These are phyloP conservation scores for Ogataea polymorpha DNA, from an alignment of 805 yeast species.

Conservation along the genomic window DNA sequence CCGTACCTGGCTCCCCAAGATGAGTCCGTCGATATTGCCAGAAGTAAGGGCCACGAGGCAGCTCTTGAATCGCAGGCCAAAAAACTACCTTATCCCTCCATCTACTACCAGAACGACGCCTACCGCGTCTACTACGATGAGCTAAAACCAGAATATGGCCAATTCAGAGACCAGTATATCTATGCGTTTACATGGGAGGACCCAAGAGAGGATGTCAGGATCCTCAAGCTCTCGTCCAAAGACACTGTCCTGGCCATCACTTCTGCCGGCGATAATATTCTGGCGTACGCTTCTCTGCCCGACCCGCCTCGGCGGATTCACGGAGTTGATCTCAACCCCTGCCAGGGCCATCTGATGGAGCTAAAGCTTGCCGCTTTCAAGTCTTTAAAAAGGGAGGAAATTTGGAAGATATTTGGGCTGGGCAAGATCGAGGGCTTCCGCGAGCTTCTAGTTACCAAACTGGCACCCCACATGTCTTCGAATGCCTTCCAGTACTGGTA, in stretches of 20 bases:
- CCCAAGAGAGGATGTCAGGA: constrained; percentile 73
- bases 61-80: constrained; percentile 59
- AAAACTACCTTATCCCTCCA: constrained; percentile 74
- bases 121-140: constrained; percentile 84
- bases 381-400: constrained; percentile 50
- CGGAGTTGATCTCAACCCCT: constrained; percentile 82
- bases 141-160: constrained; percentile 59
- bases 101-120: constrained; percentile 71
- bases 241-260: constrained; percentile 82
- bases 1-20: constrained; percentile 70
- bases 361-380: constrained; percentile 71
- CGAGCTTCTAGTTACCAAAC: constrained; percentile 49
- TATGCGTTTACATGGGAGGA: constrained; percentile 93
- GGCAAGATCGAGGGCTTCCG: constrained; percentile 58
- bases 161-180: constrained; percentile 75
- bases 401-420: constrained; percentile 76
- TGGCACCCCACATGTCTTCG: constrained; percentile 72
- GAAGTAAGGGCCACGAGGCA: constrained; percentile 75
- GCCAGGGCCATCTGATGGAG: constrained; percentile 77
- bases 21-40: constrained; percentile 32
- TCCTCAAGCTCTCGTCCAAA: constrained; percentile 54
- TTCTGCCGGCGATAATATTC: constrained; percentile 81
- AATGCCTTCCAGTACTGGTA: constrained; percentile 82
- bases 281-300: constrained; percentile 69
- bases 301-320: constrained; percentile 75